A percentile compares a stretch with the other conserved stretches of the same genome.
phyloP scores from a whole-genome alignment of 805 yeast species.

The Saccharomycopsis oosterbeekiorum region DNA sequence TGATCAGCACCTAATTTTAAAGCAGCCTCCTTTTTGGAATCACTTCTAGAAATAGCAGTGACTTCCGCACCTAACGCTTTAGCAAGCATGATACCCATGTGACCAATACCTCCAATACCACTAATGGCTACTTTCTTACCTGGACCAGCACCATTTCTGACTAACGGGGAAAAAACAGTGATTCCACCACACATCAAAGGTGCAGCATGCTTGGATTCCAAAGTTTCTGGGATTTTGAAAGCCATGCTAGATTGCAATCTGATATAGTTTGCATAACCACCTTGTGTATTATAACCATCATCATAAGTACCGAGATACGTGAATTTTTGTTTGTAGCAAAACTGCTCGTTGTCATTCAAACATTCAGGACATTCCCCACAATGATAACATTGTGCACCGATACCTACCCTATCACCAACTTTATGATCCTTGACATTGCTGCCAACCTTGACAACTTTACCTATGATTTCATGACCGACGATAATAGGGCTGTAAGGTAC shows the following conservation, averaged over 20 bases:
- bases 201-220: constrained; percentile 35
- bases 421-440: constrained; percentile 36
- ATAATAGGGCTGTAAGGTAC: constrained; percentile 28
- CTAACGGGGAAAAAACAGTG: constrained; percentile 43
- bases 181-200: constrained; percentile 48
- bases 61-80: constrained; percentile 50
- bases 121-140: constrained; percentile 43
- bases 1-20: constrained; percentile 41
- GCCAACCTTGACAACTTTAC: constrained; percentile 51
- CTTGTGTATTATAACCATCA: constrained; percentile 39
- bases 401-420: constrained; percentile 71
- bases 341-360: constrained; percentile 40
- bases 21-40: constrained; percentile 41
- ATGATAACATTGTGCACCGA: constrained; percentile 59
- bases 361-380: constrained; percentile 61
- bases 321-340: constrained; percentile 37
- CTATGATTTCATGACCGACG: constrained; percentile 57
- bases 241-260: constrained; percentile 34
- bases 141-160: constrained; percentile 33
- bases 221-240: constrained; percentile 37
- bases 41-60: constrained; percentile 42
- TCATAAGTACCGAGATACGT: constrained; percentile 44
- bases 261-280: constrained; percentile 41
- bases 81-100: constrained; percentile 44
- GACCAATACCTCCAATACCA: constrained; percentile 51